A percentile compares a stretch with the other conserved stretches of the same genome.
phyloP scores from a whole-genome alignment of 2,329 filamentous ascomycete species.

The Zopfia rhizophila region DNA sequence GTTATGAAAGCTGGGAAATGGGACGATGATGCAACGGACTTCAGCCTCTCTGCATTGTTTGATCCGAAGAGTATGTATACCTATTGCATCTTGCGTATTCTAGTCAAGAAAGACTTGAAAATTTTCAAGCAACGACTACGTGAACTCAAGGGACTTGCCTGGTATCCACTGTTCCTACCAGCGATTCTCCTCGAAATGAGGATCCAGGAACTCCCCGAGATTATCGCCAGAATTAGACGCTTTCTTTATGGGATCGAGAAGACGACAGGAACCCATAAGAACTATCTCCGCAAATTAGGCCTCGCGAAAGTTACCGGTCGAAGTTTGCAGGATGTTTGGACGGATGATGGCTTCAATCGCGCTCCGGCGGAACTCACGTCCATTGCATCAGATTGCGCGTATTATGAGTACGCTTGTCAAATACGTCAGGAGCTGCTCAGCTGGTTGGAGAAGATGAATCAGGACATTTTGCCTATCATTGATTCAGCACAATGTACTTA shows the following conservation, averaged over 20 bases:
- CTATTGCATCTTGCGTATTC: constrained; percentile 15
- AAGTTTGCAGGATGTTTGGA: constrained; percentile 3
- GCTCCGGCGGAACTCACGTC: constrained; percentile 13
- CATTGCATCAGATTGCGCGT: constrained; percentile 10
- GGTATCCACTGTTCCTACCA: constrained; percentile 5
- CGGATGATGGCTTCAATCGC: constrained; percentile 1
- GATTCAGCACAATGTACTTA: not conserved
- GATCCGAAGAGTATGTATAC: constrained; percentile 3
- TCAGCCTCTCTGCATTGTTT: constrained; percentile 10
- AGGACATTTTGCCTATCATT: too few species aligned
- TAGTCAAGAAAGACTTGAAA: constrained; percentile 5
- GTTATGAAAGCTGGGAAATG: constrained; percentile 12
- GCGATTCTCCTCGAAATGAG: constrained; percentile 1
- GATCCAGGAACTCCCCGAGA: not conserved
- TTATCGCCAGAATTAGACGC: not conserved
- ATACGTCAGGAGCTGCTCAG: too few species aligned
- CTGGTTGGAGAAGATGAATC: too few species aligned
- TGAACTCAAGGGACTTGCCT: not conserved
- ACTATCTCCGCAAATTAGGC: constrained; percentile 3
- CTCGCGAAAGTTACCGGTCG: not conserved
- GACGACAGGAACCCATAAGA: constrained; percentile 9
- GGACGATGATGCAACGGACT: constrained; percentile 13
- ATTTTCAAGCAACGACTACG: not conserved
- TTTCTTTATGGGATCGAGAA: constrained; percentile 2
- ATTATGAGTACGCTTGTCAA: constrained; percentile 2